phyloP scores from a whole-genome alignment of 441 rosid genomes.

The Brassica balearica region DNA sequence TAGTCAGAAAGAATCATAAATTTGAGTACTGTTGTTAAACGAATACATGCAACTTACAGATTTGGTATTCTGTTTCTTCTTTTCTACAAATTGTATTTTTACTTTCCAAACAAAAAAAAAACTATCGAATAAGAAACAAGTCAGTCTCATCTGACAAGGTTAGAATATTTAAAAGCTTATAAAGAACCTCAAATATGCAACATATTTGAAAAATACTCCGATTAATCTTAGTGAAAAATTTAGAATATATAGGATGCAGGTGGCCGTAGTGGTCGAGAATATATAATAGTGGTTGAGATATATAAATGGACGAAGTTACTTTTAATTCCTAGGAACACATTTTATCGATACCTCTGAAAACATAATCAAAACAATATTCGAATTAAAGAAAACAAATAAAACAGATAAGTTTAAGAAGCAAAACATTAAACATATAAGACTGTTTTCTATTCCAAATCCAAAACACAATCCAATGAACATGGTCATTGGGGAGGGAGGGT shows the following conservation, averaged over 20 bases:
- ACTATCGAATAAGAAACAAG: neutral
- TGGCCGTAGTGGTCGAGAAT: neutral
- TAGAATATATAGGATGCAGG: neutral
- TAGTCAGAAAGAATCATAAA: neutral
- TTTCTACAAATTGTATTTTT: neutral
- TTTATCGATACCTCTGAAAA: constrained; percentile 15
- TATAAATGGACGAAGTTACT: neutral
- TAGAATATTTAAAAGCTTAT: neutral
- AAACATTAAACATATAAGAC: constrained; percentile 26
- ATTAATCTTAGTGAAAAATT: neutral
- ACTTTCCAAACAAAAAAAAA: neutral
- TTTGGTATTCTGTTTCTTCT: neutral
- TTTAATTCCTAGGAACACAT: neutral
- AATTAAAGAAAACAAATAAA: neutral
- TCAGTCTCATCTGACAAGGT: neutral
- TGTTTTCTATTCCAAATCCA: constrained; percentile 17
- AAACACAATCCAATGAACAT: constrained; percentile 21
- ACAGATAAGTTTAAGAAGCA: neutral
- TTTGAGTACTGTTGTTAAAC: neutral
- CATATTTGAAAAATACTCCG: neutral
- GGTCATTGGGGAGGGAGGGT: constrained; percentile 1
- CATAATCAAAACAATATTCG: constrained; percentile 10
- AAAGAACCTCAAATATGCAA: neutral
- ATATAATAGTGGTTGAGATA: no score
- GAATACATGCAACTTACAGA: neutral